Conservation (phyloP, 2,329 filamentous ascomycete genomes). For the Chlorencoelia australis region DNA sequence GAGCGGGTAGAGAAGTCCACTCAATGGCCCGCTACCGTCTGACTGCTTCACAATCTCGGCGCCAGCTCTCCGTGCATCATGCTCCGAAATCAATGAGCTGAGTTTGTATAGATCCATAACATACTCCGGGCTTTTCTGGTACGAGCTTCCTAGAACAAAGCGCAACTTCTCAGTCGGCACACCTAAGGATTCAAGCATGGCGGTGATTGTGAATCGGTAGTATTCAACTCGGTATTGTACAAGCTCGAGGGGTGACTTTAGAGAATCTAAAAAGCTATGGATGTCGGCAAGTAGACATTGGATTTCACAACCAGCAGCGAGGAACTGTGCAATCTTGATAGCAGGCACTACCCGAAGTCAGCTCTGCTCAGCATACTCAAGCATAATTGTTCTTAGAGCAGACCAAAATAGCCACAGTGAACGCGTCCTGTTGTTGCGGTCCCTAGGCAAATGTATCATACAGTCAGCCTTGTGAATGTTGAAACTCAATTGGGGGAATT, state of each 20-base stretch:
- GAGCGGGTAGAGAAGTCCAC: too few relatives aligned
- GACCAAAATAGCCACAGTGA: slow-evolving; percentile 84
- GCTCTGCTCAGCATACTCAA: too few relatives aligned
- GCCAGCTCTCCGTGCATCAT: slow-evolving; percentile 71
- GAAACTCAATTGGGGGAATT: too few relatives aligned
- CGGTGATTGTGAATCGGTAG: slow-evolving; percentile 38
- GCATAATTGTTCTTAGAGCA: too few relatives aligned
- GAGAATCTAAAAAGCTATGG: slow-evolving; percentile 69
- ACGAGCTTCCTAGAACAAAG: slow-evolving; percentile 1
- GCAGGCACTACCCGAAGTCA: too few relatives aligned
- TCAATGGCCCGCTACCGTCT: too few relatives aligned
- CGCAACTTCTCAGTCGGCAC: slow-evolving; percentile 62
- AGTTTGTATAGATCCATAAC: slow-evolving; percentile 47
- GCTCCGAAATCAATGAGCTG: not conserved
- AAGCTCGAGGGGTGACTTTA: slow-evolving; percentile 85
- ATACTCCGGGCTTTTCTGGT: slow-evolving; percentile 48
- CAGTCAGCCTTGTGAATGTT: too few relatives aligned
- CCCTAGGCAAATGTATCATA: too few relatives aligned
- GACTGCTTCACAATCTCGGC: slow-evolving; percentile 93
- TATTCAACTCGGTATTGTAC: slow-evolving; percentile 73
- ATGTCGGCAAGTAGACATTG: slow-evolving; percentile 68
- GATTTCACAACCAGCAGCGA: slow-evolving; percentile 74
- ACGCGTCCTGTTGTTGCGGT: slow-evolving; percentile 58
- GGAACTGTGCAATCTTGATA: slow-evolving; percentile 82
- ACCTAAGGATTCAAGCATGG: slow-evolving; percentile 53